These are phyloP conservation scores for Microascus cirrosus DNA, from an alignment of 2,329 filamentous ascomycete genomes.

Conservation along the genomic window DNA sequence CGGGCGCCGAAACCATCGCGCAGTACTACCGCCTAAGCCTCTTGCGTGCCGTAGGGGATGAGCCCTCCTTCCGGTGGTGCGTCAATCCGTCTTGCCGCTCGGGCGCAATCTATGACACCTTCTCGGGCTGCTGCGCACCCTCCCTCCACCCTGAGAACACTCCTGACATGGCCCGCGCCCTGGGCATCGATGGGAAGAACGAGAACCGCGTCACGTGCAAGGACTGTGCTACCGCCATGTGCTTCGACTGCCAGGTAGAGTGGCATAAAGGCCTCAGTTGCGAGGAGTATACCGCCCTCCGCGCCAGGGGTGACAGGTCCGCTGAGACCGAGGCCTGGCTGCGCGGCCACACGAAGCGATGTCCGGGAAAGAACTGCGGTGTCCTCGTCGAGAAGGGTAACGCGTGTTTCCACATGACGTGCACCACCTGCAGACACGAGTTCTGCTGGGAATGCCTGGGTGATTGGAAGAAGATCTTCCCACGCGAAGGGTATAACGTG, in stretches of 20 bases:
- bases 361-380: constrained; percentile 11
- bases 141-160: background rate
- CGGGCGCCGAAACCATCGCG: constrained; percentile 4
- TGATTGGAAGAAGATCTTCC: constrained; percentile 11
- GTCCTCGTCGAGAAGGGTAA: constrained; percentile 14
- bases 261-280: constrained; percentile 16
- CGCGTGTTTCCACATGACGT: constrained; percentile 28
- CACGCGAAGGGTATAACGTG: constrained; percentile 3
- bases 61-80: constrained; percentile 14
- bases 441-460: constrained; percentile 20
- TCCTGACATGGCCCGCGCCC: background rate
- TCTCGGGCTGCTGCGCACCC: background rate
- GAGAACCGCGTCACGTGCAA: constrained; percentile 11
- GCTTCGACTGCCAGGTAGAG: constrained; percentile 13
- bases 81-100: constrained; percentile 11
- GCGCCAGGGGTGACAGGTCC: background rate
- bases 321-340: constrained; percentile 10
- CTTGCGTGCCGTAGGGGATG: background rate
- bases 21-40: constrained; percentile 9
- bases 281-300: constrained; percentile 7
- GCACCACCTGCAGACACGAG: constrained; percentile 22
- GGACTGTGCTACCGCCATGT: constrained; percentile 14
- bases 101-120: constrained; percentile 12
- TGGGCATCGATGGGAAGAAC: background rate
- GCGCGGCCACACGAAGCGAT: constrained; percentile 12